Percentiles rank a stretch among this genome's conserved stretches.
Conservation (phyloP, 768 basidiomycete species). For the Naganishia kalamii region DNA sequence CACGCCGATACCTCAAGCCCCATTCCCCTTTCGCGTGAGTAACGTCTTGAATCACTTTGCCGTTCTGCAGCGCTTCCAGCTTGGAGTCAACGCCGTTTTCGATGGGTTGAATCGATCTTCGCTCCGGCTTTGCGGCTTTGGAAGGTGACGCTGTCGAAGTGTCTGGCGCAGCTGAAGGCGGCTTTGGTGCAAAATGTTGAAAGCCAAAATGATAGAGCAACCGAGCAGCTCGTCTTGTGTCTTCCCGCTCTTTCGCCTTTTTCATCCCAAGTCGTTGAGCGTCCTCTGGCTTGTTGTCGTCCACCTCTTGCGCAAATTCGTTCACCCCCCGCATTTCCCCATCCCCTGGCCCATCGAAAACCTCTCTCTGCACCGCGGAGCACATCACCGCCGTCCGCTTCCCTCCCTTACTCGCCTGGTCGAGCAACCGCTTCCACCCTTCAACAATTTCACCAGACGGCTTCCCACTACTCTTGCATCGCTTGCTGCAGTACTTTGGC, state of each 20-base stretch:
- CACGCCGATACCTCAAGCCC: conserved; percentile 6
- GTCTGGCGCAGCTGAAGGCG: neutral
- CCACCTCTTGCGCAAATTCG: neutral
- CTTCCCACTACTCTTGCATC: conserved; percentile 10
- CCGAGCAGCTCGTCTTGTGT: conserved; percentile 11
- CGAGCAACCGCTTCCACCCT: conserved; percentile 4
- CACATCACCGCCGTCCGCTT: neutral
- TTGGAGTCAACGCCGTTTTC: neutral
- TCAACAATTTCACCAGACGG: neutral
- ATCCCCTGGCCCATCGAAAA: neutral
- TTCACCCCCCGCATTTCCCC: neutral
- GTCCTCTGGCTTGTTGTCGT: neutral
- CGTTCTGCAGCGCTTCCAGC: conserved; percentile 15
- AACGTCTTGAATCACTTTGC: conserved; percentile 19
- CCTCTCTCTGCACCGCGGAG: conserved; percentile 9
- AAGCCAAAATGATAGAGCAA: conserved; percentile 17
- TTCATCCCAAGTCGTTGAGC: conserved; percentile 4
- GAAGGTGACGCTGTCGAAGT: neutral
- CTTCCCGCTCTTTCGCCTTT: conserved; percentile 15
- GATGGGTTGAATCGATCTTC: neutral
- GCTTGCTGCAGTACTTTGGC: conserved; percentile 12
- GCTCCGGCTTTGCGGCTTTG: neutral
- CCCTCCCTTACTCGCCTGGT: neutral
- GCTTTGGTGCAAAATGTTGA: neutral
- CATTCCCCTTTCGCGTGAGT: conserved; percentile 19